A percentile compares a stretch with the other conserved stretches of the same genome.
Conservation (phyloP, 2,329 filamentous ascomycete species). For the Xylaria sp. region DNA sequence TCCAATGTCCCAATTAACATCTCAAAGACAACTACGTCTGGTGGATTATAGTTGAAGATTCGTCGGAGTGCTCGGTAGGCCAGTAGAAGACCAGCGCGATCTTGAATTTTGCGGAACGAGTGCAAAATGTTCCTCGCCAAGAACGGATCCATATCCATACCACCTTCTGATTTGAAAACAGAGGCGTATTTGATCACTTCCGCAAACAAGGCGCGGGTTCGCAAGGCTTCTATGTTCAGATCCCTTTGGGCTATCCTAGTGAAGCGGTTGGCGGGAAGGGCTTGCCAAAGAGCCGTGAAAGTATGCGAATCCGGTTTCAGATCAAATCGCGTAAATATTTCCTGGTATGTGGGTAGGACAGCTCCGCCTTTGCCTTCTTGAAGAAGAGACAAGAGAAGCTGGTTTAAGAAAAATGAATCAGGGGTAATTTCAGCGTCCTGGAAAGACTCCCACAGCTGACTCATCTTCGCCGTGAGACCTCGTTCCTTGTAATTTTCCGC, state of each 20-base stretch:
- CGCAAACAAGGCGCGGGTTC: constrained; percentile 57
- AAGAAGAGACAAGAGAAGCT: constrained; percentile 74
- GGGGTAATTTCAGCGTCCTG: constrained; percentile 70
- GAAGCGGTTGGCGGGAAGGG: constrained; percentile 62
- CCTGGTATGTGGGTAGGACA: constrained; percentile 65
- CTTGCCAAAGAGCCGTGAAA: constrained; percentile 74
- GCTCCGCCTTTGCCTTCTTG: constrained; percentile 65
- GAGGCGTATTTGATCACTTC: constrained; percentile 61
- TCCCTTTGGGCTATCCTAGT: constrained; percentile 49
- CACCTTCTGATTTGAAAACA: constrained; percentile 55
- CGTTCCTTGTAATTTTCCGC: constrained; percentile 76
- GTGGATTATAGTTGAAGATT: constrained; percentile 56
- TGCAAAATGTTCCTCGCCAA: constrained; percentile 62
- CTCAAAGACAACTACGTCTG: constrained; percentile 59
- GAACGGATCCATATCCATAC: constrained; percentile 52
- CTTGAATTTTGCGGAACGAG: constrained; percentile 59
- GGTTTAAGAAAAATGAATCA: constrained; percentile 82
- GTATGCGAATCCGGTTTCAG: constrained; percentile 73
- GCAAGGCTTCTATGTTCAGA: constrained; percentile 46
- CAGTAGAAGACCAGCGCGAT: constrained; percentile 57
- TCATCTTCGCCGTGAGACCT: constrained; percentile 65
- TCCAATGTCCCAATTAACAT: constrained; percentile 57
- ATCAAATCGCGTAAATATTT: constrained; percentile 60
- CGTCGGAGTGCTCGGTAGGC: constrained; percentile 57
- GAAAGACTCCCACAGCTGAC: constrained; percentile 70